Conservation (phyloP, 305 asterid genomes). For the Fraxinus nigra region DNA sequence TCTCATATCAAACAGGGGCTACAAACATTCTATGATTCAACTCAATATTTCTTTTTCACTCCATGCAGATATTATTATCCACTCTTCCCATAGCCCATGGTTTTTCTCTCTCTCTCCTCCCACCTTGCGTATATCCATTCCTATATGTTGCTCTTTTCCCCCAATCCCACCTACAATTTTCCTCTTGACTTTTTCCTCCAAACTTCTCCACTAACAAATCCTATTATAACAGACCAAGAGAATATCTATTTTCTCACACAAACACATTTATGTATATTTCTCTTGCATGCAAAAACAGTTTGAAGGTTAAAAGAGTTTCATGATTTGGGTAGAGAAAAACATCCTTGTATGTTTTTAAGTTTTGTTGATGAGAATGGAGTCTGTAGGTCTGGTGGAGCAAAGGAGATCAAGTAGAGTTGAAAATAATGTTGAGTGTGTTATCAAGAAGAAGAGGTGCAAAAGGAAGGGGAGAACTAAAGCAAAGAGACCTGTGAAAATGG, state of each 20-base stretch:
- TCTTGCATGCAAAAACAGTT: not conserved
- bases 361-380: conserved; percentile 28
- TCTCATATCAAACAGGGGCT: no score
- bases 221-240: not conserved
- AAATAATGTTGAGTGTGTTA: conserved; percentile 21
- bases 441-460: conserved; percentile 33
- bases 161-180: not conserved
- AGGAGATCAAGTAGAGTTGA: conserved; percentile 21
- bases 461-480: conserved; percentile 29
- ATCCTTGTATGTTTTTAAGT: not conserved
- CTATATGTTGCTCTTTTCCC: not conserved
- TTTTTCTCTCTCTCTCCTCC: not conserved
- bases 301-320: not conserved
- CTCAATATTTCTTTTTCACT: not conserved
- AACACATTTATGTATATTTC: not conserved
- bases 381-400: conserved; percentile 24
- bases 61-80: not conserved
- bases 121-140: not conserved
- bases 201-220: not conserved
- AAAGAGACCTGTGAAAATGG: conserved; percentile 22
- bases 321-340: not conserved
- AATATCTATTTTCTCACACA: not conserved
- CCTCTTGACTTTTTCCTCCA: not conserved
- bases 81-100: conserved; percentile 39
- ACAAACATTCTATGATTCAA: not conserved